phyloP scores from a whole-genome alignment of 140 eudicot species.

The Senecio squalidus region DNA sequence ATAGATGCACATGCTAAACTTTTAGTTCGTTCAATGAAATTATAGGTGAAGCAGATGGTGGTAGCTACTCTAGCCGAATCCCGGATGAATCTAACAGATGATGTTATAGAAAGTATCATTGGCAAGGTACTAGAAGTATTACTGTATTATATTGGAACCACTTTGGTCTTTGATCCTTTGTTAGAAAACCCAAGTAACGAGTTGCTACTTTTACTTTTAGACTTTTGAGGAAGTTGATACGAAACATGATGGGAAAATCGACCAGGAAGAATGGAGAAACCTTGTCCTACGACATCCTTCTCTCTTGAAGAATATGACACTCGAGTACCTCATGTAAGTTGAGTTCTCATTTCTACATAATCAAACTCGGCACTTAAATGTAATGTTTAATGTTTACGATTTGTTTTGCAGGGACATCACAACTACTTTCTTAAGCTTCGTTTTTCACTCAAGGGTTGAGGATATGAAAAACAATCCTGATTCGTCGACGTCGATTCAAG shows the following conservation, averaged over 20 bases:
- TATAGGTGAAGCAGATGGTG: conserved; percentile 86
- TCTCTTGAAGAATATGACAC: conserved; percentile 85
- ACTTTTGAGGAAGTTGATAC: conserved; percentile 97
- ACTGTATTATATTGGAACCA: neutral
- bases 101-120: conserved; percentile 75
- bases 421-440: conserved; percentile 91
- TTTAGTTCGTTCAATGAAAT: neutral
- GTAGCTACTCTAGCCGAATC: conserved; percentile 85
- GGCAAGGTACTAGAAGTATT: conserved; percentile 44
- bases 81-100: conserved; percentile 83
- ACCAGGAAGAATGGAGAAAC: conserved; percentile 95
- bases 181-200: neutral
- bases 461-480: conserved; percentile 37
- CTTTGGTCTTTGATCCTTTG: too few species aligned
- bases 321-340: conserved; percentile 92
- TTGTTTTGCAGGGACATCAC: conserved; percentile 60
- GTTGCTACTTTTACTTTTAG: conserved; percentile 29
- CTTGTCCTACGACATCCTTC: conserved; percentile 87
- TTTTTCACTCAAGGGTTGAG: conserved; percentile 80
- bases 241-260: conserved; percentile 92
- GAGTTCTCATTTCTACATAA: too few species aligned
- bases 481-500: too few species aligned
- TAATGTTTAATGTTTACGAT: neutral
- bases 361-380: too few species aligned
- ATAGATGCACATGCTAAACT: neutral